Conservation (phyloP, 371 early-diverging fungal genomes). For the Umbelopsis sp. region DNA sequence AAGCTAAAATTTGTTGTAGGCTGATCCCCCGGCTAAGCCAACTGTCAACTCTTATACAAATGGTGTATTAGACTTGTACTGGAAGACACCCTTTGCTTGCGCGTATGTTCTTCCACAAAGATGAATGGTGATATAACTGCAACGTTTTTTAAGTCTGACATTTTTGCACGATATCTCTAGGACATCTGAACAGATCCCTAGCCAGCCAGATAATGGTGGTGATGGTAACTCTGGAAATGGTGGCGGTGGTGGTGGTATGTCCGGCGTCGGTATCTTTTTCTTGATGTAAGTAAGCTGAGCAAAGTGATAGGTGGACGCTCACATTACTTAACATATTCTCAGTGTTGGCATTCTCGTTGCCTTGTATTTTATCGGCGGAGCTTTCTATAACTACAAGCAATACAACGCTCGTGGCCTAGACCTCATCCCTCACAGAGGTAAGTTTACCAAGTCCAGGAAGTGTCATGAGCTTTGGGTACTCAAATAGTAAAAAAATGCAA, state of each 20-base stretch:
- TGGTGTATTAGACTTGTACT: conserved; percentile 40
- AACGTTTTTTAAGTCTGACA: conserved; percentile 18
- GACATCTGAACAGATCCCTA: conserved; percentile 14
- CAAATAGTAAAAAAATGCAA: background rate
- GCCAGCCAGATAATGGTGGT: conserved; percentile 33
- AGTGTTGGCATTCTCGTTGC: conserved; percentile 49
- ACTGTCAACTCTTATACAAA: conserved; percentile 36
- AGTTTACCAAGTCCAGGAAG: background rate
- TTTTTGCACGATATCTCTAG: conserved; percentile 22
- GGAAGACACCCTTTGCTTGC: conserved; percentile 54
- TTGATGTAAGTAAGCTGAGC: conserved; percentile 44
- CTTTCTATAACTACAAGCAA: conserved; percentile 60
- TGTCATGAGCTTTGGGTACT: too few relatives aligned
- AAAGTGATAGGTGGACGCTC: background rate
- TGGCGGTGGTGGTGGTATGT: conserved; percentile 34
- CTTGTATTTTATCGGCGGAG: conserved; percentile 62
- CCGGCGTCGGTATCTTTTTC: conserved; percentile 57
- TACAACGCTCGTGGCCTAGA: conserved; percentile 64
- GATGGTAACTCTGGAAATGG: conserved; percentile 21
- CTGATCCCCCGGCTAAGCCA: conserved; percentile 30
- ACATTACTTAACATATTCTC: background rate
- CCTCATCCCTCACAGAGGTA: conserved; percentile 66
- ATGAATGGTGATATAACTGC: background rate
- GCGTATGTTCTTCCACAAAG: conserved; percentile 33
- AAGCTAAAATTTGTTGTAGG: conserved; percentile 20